Base-by-base conservation (phyloP, 2,329 filamentous ascomycete species). In the Aspergillus quadrilineatus region DNA sequence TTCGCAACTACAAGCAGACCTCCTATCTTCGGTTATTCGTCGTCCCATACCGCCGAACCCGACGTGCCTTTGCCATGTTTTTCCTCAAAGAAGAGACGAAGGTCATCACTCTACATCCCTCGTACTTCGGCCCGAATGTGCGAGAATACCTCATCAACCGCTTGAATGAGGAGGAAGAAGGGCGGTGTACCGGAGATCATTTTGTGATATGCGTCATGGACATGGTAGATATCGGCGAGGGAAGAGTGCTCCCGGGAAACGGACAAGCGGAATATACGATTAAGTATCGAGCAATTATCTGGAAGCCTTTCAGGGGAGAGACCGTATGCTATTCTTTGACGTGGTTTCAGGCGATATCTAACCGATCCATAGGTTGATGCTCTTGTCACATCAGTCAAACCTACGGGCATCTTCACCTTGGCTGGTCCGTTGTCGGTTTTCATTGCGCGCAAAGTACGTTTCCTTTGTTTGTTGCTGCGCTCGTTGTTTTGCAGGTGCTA, bases 181-280 rank as follows among this genome's bases (percentile, higher is more conserved):
- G 94, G 26, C 93, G 90, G 42, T 97, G 92, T 75, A 94, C 92
- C 3, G 94, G 94, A 57, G 91, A 90, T 73, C 97, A 96, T 80
- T 97, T 94, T 76, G 95, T 99, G 71, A 94, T 99, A 67, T 94
- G 92, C 70, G 95, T 99, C 69, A 93, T 99, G 85, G 92, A 97
- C 75, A 90, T 92, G 48, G 92, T 95, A 68, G 90, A 97, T 65
- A 93, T 97, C 68, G 95, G 91, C 14, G 92, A 96, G 70, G 92
- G 92, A 10, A 88, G 91, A 65, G 93, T 99, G 60, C 84, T 97
- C 55, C 93, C 94, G 3, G 90, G 93, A 7, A 96, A 89, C 60
- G 94, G 92, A 8, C 83, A 95, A 64, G 93, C 94, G 17, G 91
- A 97, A 75, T 99, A 97, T 72, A 96, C 90, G 0, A 92, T 99